Conservation (phyloP, 345 rosid genomes). For the Erysimum cheiranthoides region DNA sequence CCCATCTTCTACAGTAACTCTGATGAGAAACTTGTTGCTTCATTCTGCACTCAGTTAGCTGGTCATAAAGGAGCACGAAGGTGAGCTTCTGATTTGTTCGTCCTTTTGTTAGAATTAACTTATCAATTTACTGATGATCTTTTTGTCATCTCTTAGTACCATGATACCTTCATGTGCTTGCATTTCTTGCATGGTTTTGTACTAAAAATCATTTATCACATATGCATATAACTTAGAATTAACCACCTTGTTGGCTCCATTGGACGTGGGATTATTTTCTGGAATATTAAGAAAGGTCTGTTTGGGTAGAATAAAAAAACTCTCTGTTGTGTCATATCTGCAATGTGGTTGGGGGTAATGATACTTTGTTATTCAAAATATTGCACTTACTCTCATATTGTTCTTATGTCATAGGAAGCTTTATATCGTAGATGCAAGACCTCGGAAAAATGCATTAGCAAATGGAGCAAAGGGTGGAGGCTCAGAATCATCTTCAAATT, state of each 20-base stretch:
- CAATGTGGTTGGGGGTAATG: slow-evolving; percentile 23
- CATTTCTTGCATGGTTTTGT: slow-evolving; percentile 33
- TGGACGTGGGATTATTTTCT: slow-evolving; percentile 18
- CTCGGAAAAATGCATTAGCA: slow-evolving; percentile 97
- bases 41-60: slow-evolving; percentile 73
- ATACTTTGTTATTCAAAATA: background rate
- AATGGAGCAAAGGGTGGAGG: slow-evolving; percentile 99
- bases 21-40: slow-evolving; percentile 97
- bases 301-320: background rate
- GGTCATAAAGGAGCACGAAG: slow-evolving; percentile 58
- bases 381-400: slow-evolving; percentile 16
- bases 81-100: slow-evolving; percentile 46
- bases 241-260: slow-evolving; percentile 26
- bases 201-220: slow-evolving; percentile 12
- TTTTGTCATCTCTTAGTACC: slow-evolving; percentile 27
- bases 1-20: slow-evolving; percentile 61
- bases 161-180: slow-evolving; percentile 25
- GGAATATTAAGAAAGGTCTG: slow-evolving; percentile 14
- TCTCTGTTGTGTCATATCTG: slow-evolving; percentile 4
- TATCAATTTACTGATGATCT: background rate
- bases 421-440: slow-evolving; percentile 98
- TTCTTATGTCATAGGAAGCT: slow-evolving; percentile 70
- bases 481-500: slow-evolving; percentile 95
- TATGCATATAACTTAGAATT: slow-evolving; percentile 24
- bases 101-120: slow-evolving; percentile 21